Conservation (phyloP, 1,284 basidiomycete genomes). For the Apiotrichum veenhuisii region DNA sequence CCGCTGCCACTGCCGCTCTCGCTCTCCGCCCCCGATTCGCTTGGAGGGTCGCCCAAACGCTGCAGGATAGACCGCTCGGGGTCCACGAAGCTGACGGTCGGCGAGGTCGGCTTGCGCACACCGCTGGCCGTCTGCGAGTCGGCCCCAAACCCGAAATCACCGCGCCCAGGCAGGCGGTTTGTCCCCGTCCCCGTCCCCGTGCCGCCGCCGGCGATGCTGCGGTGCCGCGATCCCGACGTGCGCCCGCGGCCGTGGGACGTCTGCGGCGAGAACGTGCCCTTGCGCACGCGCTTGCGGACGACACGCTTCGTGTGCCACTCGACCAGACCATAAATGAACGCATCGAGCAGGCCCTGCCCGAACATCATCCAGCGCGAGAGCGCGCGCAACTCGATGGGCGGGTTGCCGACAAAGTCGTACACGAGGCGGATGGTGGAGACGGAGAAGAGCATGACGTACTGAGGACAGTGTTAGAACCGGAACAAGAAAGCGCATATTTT, state of each 20-base stretch:
- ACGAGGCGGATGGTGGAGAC: slow-evolving; percentile 49
- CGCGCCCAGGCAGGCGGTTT: no score
- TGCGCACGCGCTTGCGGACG: slow-evolving; percentile 35
- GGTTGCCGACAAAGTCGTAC: slow-evolving; percentile 42
- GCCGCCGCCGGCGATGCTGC: neutral
- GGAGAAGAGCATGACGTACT: slow-evolving; percentile 48
- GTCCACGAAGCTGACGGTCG: slow-evolving; percentile 18
- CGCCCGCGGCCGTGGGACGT: neutral
- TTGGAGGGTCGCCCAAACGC: slow-evolving; percentile 7
- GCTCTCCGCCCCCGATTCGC: no score
- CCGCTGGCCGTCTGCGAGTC: no score
- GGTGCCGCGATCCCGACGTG: neutral
- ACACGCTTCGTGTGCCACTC: slow-evolving; percentile 49
- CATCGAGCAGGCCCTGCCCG: slow-evolving; percentile 47
- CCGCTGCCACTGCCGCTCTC: no score
- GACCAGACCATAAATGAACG: slow-evolving; percentile 49
- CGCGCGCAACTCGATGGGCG: slow-evolving; percentile 40
- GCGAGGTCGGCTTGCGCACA: neutral
- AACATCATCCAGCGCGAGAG: slow-evolving; percentile 50
- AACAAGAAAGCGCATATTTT: no score
- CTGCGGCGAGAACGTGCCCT: slow-evolving; percentile 29
- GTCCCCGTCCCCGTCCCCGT: neutral
- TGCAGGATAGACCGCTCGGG: slow-evolving; percentile 18
- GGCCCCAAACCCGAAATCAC: no score
- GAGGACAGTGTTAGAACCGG: neutral